phyloP scores from a whole-genome alignment of 768 basidiomycete species.

The Tulasnella sp. region DNA sequence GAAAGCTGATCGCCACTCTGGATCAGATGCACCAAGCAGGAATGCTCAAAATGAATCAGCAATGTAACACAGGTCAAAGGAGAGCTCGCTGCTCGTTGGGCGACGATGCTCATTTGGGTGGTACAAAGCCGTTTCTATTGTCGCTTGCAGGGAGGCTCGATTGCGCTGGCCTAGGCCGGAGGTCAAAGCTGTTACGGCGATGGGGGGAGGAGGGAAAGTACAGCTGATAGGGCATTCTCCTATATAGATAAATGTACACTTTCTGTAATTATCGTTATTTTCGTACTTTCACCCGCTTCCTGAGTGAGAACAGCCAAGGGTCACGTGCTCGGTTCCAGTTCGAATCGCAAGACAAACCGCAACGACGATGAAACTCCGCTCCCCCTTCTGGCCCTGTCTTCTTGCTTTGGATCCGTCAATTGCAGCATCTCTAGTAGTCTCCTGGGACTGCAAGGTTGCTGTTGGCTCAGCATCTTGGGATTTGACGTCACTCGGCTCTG shows the following conservation, averaged over 20 bases:
- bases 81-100: neutral
- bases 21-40: slow-evolving; percentile 7
- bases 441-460: slow-evolving; percentile 32
- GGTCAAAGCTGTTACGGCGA: neutral
- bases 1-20: no score
- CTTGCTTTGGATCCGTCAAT: neutral
- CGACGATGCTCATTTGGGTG: neutral
- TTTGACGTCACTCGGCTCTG: slow-evolving; percentile 58
- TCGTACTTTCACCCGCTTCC: neutral
- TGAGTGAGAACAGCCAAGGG: neutral
- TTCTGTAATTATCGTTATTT: slow-evolving; percentile 10
- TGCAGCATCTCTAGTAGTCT: neutral
- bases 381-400: neutral
- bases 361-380: slow-evolving; percentile 7
- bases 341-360: neutral
- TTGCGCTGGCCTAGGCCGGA: neutral
- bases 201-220: neutral
- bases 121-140: neutral
- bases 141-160: neutral
- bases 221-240: neutral
- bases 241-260: neutral
- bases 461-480: slow-evolving; percentile 45
- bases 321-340: slow-evolving; percentile 2
- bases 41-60: neutral
- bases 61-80: neutral